Base-by-base conservation (phyloP, 1,139 yeast species). In the Torulaspora globosa region DNA sequence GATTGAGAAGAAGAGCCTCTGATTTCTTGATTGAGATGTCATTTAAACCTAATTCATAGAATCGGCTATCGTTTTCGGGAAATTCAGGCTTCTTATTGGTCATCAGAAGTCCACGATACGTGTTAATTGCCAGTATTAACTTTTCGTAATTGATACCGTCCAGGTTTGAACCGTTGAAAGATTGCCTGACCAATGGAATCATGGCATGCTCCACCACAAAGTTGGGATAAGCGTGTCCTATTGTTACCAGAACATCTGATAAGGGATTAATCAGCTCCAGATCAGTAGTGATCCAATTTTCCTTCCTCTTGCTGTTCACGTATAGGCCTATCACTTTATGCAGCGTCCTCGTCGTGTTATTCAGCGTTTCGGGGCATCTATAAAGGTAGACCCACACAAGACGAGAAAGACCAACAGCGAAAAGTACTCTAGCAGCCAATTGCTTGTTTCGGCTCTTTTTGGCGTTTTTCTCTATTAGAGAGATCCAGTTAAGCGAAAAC, bases 321-420 rank as follows among this genome's bases (percentile, higher is more conserved):
- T 84, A 63, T 6, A 79, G 56, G 41, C 78, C 76, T 57, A 82
- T 79, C 26, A 92, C 68, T 4, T 68, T 64, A 27, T 77, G 83
- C 26, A 84, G 67, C 41, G 80, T 79, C 53, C 88, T 83, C 2
- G 90, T 80, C 0, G 96, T 89, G 50, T 85, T 84, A 62, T 90
- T 90, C 55, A 90, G 70, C 0, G 97, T 84, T 57, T 94, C 98
- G 0, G 95, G 78, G 53, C 90, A 80, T 49, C 98, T 74, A 63
- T 84, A 87, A 27, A 90, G 69, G 59, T 85, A 92, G 0, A 90
- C 95, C 98, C 98, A 94, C 0, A 85, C 66, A 29, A 94, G 70
- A 47, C 96, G 70, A 0, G 95, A 75, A 7, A 82, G 68, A 44
- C 92, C 83, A 0, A 79, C 77, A 11, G 87, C 75, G 43, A 80